Conservation (phyloP, 768 basidiomycete species). For the Boletus eberwhitei region DNA sequence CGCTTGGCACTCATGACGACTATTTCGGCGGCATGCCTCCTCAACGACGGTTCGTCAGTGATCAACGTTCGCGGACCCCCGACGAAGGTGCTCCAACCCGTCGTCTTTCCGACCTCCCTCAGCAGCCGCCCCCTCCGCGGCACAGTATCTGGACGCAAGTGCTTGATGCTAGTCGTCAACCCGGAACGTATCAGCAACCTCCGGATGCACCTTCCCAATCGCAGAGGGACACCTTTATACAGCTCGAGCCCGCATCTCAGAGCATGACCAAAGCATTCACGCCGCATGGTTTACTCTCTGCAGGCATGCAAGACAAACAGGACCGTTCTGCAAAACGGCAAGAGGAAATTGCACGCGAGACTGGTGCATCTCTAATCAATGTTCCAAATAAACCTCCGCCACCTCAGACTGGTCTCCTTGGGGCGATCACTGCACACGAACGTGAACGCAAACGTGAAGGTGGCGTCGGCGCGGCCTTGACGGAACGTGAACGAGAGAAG, state of each 20-base stretch:
- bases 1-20: slow-evolving; percentile 45
- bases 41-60: slow-evolving; percentile 50
- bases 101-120: slow-evolving; percentile 53
- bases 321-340: slow-evolving; percentile 94
- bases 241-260: slow-evolving; percentile 65
- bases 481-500: slow-evolving; percentile 93
- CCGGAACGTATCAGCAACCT: slow-evolving; percentile 37
- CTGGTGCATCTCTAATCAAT: slow-evolving; percentile 88
- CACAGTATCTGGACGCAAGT: slow-evolving; percentile 88
- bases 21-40: slow-evolving; percentile 33
- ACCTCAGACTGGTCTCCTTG: slow-evolving; percentile 92
- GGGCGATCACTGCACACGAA: slow-evolving; percentile 94
- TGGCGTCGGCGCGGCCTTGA: slow-evolving; percentile 90
- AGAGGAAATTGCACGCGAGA: slow-evolving; percentile 90
- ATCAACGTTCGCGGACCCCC: slow-evolving; percentile 55
- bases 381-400: slow-evolving; percentile 95
- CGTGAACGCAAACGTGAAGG: slow-evolving; percentile 92
- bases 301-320: slow-evolving; percentile 92
- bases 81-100: slow-evolving; percentile 55
- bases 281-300: slow-evolving; percentile 90
- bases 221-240: slow-evolving; percentile 60
- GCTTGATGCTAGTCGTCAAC: slow-evolving; percentile 63
- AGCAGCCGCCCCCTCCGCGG: slow-evolving; percentile 41
- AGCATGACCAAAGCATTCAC: slow-evolving; percentile 92
- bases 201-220: slow-evolving; percentile 34